Evolutionary conservation across 2,329 filamentous ascomycete genomes (phyloP).

Genomic region (Amauroascus verrucosus): DNA sequence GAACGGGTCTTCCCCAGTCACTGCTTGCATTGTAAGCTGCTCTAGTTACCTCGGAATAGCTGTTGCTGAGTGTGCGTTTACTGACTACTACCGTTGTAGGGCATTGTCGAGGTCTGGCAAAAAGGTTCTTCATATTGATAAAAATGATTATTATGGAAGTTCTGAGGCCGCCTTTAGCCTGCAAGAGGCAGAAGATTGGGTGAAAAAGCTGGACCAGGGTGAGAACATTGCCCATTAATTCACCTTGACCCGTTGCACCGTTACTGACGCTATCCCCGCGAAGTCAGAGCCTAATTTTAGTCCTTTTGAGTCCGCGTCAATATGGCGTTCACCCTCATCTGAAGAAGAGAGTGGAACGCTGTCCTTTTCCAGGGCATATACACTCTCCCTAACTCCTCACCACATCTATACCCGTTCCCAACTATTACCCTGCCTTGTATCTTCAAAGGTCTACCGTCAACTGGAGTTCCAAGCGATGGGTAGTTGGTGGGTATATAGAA

Average conservation of each 20-base stretch:
- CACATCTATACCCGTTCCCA: slow-evolving; percentile 74
- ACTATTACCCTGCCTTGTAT: slow-evolving; percentile 70
- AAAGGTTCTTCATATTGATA: slow-evolving; percentile 81
- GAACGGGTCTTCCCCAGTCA: slow-evolving; percentile 68
- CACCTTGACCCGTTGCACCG: slow-evolving; percentile 7
- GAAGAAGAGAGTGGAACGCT: slow-evolving; percentile 20
- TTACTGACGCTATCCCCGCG: slow-evolving; percentile 20
- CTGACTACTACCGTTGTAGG: slow-evolving; percentile 44
- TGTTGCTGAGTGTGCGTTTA: neutral
- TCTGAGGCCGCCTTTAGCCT: slow-evolving; percentile 76
- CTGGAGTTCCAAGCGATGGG: slow-evolving; percentile 90
- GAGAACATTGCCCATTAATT: slow-evolving; percentile 13
- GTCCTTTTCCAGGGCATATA: slow-evolving; percentile 61
- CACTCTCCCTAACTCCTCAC: slow-evolving; percentile 72
- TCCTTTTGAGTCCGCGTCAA: slow-evolving; percentile 33
- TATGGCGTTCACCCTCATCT: slow-evolving; percentile 21
- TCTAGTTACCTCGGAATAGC: neutral
- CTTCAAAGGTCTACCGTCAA: slow-evolving; percentile 76
- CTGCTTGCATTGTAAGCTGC: slow-evolving; percentile 61
- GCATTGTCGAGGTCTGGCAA: slow-evolving; percentile 85
- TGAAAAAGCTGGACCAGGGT: slow-evolving; percentile 38
- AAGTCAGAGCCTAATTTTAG: slow-evolving; percentile 26
- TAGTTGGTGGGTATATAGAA: slow-evolving; percentile 69
- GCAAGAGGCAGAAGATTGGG: slow-evolving; percentile 71
- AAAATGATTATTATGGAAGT: slow-evolving; percentile 79